Conservation (phyloP, 331 rosid genomes). For the Malus hybrid region DNA sequence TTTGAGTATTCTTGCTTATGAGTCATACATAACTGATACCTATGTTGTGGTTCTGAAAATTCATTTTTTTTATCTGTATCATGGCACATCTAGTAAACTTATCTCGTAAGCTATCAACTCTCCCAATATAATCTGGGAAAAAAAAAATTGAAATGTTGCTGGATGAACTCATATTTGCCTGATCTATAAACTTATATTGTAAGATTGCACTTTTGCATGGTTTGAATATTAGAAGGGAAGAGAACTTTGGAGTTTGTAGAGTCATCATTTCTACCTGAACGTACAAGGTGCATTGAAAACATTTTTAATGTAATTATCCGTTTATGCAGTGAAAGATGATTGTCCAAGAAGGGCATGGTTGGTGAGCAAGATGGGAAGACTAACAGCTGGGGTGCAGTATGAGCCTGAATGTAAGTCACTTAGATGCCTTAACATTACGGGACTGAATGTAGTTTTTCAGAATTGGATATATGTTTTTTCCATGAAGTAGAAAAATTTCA, state of each 20-base stretch:
- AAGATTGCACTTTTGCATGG: background rate
- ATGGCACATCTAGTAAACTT: background rate
- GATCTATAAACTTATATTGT: background rate
- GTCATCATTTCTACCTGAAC: background rate
- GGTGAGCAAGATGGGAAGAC: conserved; percentile 81
- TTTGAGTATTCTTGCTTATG: background rate
- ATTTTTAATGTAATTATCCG: conserved; percentile 4
- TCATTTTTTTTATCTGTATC: background rate
- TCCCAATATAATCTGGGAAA: background rate
- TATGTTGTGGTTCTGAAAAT: background rate
- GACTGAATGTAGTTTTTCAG: background rate
- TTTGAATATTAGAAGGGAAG: conserved; percentile 1
- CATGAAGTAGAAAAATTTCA: too few species aligned
- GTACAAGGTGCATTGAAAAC: background rate
- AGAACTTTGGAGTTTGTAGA: background rate
- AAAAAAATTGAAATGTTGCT: background rate
- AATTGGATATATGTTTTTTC: too few species aligned
- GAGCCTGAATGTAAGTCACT: conserved; percentile 74
- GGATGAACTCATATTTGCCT: background rate
- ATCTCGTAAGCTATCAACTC: background rate
- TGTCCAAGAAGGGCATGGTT: conserved; percentile 70
- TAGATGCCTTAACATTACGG: background rate
- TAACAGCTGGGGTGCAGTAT: conserved; percentile 85
- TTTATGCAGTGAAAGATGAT: conserved; percentile 56
- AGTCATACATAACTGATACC: background rate